A percentile compares a stretch with the other conserved stretches of the same genome.
phyloP scores from a whole-genome alignment of 345 rosid species.

The Dimocarpus longan region DNA sequence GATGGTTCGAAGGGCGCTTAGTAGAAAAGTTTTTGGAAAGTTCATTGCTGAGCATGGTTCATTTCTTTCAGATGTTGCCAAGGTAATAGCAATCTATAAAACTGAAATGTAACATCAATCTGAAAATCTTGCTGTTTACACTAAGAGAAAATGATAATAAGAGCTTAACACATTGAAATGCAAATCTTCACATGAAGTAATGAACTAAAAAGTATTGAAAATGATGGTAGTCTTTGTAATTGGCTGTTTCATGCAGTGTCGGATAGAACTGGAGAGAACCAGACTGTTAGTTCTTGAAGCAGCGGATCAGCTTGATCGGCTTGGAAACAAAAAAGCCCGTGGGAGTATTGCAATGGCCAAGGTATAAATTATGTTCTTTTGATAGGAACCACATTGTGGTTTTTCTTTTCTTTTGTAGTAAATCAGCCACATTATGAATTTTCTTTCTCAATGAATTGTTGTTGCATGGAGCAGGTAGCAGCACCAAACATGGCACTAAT shows the following conservation, averaged over 20 bases:
- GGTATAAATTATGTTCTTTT: constrained; percentile 38
- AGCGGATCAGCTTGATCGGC: constrained; percentile 86
- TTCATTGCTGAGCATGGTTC: constrained; percentile 88
- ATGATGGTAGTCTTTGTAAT: background rate
- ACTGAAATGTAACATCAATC: background rate
- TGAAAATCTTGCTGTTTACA: background rate
- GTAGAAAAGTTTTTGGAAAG: constrained; percentile 80
- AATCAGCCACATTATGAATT: background rate
- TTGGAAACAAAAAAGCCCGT: constrained; percentile 85
- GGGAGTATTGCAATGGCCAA: constrained; percentile 93
- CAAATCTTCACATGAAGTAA: background rate
- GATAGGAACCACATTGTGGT: background rate
- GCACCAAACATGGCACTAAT: constrained; percentile 91
- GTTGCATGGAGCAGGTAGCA: constrained; percentile 65
- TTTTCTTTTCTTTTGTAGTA: background rate
- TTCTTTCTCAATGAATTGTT: background rate
- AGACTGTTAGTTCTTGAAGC: constrained; percentile 89
- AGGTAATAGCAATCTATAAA: constrained; percentile 42
- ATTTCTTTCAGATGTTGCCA: constrained; percentile 83
- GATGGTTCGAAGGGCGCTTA: constrained; percentile 86
- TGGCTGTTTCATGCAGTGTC: constrained; percentile 55
- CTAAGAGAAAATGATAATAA: background rate
- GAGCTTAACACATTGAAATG: too few relatives aligned
- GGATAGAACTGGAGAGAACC: constrained; percentile 78
- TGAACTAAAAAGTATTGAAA: constrained; percentile 9